Conservation (phyloP, 495 filamentous ascomycete genomes). For the Trichoderma erinaceum region DNA sequence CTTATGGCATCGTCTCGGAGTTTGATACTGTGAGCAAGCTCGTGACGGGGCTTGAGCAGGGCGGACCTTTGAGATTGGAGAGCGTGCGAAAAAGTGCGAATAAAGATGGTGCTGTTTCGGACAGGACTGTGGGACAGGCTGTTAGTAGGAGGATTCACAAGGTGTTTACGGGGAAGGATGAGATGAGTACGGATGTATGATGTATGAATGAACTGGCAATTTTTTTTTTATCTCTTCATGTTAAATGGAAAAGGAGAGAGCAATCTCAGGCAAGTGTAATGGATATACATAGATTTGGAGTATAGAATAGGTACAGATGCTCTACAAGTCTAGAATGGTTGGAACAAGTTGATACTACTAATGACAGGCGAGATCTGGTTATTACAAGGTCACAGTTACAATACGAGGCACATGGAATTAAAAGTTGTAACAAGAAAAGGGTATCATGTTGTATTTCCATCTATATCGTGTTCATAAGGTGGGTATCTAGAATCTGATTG, state of each 20-base stretch:
- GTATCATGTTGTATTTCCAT: constrained; percentile 6
- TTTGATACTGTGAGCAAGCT: constrained; percentile 56
- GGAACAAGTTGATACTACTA: background rate
- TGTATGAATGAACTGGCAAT: background rate
- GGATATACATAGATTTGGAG: background rate
- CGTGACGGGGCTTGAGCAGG: constrained; percentile 49
- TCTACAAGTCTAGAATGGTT: background rate
- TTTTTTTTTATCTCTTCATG: background rate
- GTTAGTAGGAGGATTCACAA: constrained; percentile 68
- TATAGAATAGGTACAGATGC: background rate
- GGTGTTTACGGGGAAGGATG: constrained; percentile 66
- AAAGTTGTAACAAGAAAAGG: background rate
- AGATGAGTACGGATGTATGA: constrained; percentile 62
- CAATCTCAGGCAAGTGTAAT: background rate
- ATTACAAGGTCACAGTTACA: background rate
- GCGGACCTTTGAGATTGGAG: constrained; percentile 56
- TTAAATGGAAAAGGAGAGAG: background rate
- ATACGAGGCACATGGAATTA: background rate
- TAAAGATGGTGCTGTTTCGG: constrained; percentile 58
- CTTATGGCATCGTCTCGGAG: constrained; percentile 59
- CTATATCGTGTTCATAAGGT: background rate
- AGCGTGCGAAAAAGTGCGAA: constrained; percentile 62
- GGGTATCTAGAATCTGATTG: background rate
- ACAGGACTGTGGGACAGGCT: constrained; percentile 59
- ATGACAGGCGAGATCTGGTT: background rate